Percentiles rank a stretch among this genome's conserved stretches.
Evolutionary conservation across 1,284 basidiomycete genomes (phyloP).

Genomic region (Leccinum variabile): DNA sequence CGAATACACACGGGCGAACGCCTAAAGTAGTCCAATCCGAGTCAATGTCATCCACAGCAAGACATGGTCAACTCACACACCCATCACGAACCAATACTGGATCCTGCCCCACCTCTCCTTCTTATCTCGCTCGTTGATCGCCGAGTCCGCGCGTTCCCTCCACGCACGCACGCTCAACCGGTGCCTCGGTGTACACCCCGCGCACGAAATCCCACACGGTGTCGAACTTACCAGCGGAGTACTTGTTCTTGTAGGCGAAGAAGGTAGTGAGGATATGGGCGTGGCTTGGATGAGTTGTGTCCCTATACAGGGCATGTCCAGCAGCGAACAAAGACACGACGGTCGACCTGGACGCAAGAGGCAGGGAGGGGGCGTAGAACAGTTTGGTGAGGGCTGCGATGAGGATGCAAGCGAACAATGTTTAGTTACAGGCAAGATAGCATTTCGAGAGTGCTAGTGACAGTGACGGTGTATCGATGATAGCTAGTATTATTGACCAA

Average conservation of each 20-base stretch:
- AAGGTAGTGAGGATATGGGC: constrained; percentile 76
- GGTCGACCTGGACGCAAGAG: constrained; percentile 28
- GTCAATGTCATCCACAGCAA: background rate
- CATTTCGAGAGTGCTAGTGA: constrained; percentile 2
- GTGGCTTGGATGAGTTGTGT: constrained; percentile 38
- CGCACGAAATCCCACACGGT: constrained; percentile 65
- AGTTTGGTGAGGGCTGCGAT: constrained; percentile 12
- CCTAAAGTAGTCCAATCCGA: constrained; percentile 38
- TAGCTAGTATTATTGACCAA: background rate
- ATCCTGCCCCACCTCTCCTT: constrained; percentile 57
- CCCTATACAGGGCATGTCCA: constrained; percentile 28
- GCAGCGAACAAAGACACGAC: constrained; percentile 29
- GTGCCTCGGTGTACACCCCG: constrained; percentile 66
- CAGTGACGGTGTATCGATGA: background rate
- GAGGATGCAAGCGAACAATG: constrained; percentile 4
- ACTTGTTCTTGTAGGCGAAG: constrained; percentile 56
- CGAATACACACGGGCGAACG: constrained; percentile 64
- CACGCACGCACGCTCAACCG: constrained; percentile 53
- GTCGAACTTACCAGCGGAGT: constrained; percentile 50
- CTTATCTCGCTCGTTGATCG: constrained; percentile 50
- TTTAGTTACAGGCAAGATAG: constrained; percentile 9
- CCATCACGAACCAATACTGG: constrained; percentile 77
- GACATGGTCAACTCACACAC: constrained; percentile 41
- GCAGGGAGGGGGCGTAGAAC: constrained; percentile 20
- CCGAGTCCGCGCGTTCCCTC: constrained; percentile 74